A percentile compares a stretch with the other conserved stretches of the same genome.
Evolutionary conservation across 768 basidiomycete species (phyloP).

Genomic region (Mycena metata): DNA sequence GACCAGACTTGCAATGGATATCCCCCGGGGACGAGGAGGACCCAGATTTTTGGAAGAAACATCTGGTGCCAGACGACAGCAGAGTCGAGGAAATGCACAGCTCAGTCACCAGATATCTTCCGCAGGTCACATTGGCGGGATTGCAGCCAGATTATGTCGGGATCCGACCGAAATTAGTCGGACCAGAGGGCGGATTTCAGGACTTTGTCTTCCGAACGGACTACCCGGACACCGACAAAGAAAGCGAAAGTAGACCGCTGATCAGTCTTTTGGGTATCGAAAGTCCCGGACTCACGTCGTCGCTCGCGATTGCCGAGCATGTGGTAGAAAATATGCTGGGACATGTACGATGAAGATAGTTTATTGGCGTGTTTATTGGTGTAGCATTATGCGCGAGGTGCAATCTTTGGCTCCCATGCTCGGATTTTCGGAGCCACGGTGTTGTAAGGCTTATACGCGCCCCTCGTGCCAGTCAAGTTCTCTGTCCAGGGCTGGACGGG

Average conservation of each 20-base stretch:
- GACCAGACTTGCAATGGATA: slow-evolving; percentile 94
- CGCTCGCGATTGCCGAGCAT: slow-evolving; percentile 88
- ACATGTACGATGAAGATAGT: slow-evolving; percentile 37
- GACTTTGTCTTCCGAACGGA: slow-evolving; percentile 86
- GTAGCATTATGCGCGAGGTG: slow-evolving; percentile 55
- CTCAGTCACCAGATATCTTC: slow-evolving; percentile 82
- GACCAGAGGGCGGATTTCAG: slow-evolving; percentile 80
- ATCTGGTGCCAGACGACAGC: slow-evolving; percentile 75
- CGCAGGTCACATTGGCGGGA: slow-evolving; percentile 68
- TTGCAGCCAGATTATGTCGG: slow-evolving; percentile 88
- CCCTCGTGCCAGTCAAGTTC: slow-evolving; percentile 93
- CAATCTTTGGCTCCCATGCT: slow-evolving; percentile 85
- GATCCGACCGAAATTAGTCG: slow-evolving; percentile 88
- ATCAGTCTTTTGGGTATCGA: slow-evolving; percentile 92
- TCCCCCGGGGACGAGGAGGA: slow-evolving; percentile 66
- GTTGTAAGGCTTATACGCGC: slow-evolving; percentile 91
- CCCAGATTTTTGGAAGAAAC: slow-evolving; percentile 81
- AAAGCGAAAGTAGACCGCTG: slow-evolving; percentile 62
- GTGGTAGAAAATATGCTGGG: slow-evolving; percentile 75
- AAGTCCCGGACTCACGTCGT: slow-evolving; percentile 91
- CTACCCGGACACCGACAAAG: slow-evolving; percentile 57
- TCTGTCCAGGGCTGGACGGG: slow-evolving; percentile 79
- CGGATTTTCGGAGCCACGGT: slow-evolving; percentile 86
- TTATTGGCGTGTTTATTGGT: neutral
- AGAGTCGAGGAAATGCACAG: slow-evolving; percentile 74